Percentiles rank a stretch among this genome's conserved stretches.
phyloP scores from a whole-genome alignment of 2,329 filamentous ascomycete genomes.

The Myotisia sp. region DNA sequence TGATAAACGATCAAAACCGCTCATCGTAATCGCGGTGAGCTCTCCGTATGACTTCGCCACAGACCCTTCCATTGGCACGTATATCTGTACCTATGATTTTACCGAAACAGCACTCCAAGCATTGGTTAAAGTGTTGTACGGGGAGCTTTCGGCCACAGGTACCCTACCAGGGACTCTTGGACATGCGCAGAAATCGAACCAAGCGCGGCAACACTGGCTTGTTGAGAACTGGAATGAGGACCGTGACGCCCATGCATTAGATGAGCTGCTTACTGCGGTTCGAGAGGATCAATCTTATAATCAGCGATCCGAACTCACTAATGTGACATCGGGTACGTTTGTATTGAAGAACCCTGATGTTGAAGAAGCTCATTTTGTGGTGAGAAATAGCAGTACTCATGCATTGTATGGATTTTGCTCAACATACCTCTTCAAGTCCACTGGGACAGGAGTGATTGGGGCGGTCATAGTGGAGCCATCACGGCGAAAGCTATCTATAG shows the following conservation, averaged over 20 bases:
- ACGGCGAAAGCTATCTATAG: constrained; percentile 78
- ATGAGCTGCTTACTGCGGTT: constrained; percentile 58
- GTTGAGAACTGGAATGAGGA: constrained; percentile 77
- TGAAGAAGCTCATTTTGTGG: constrained; percentile 75
- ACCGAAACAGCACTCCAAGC: constrained; percentile 82
- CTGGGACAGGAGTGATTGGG: constrained; percentile 60
- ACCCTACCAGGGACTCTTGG: constrained; percentile 57
- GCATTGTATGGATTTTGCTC: constrained; percentile 85
- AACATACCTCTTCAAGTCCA: constrained; percentile 64
- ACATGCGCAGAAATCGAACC: constrained; percentile 59
- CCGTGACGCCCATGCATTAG: constrained; percentile 57
- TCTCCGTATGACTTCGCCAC: constrained; percentile 95
- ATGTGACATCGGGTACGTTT: constrained; percentile 60
- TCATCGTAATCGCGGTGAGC: constrained; percentile 84
- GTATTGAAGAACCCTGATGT: constrained; percentile 56
- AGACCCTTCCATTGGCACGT: constrained; percentile 79
- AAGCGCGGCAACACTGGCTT: constrained; percentile 88
- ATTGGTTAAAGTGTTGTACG: constrained; percentile 69
- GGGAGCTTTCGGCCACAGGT: constrained; percentile 49
- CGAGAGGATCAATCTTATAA: constrained; percentile 48
- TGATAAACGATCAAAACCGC: constrained; percentile 46
- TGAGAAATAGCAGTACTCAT: constrained; percentile 83
- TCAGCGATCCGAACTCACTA: constrained; percentile 53
- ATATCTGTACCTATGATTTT: constrained; percentile 92
- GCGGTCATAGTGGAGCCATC: constrained; percentile 79